Evolutionary conservation across 1,284 basidiomycete species (phyloP).

Genomic region (Abortiporus biennis): DNA sequence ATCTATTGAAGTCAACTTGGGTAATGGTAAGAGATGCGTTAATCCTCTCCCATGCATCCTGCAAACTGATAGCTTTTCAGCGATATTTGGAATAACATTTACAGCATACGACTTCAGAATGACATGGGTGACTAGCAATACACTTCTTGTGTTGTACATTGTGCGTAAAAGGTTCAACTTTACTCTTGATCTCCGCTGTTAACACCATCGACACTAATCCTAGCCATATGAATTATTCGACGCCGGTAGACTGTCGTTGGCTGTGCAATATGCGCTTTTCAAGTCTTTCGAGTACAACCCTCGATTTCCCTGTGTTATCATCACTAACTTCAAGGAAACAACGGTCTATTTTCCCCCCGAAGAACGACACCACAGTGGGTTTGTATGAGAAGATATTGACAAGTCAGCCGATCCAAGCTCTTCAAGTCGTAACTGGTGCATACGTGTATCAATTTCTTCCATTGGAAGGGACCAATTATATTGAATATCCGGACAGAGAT

Average conservation of each 20-base stretch:
- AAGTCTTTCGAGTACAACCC: not conserved
- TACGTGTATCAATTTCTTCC: not conserved
- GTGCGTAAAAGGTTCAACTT: not conserved
- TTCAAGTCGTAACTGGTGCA: slow-evolving; percentile 2
- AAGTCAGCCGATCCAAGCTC: slow-evolving; percentile 1
- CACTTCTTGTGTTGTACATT: not conserved
- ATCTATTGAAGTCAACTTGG: slow-evolving; percentile 1
- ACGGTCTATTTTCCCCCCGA: slow-evolving; percentile 1
- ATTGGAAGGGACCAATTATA: not conserved
- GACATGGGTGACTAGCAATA: not conserved
- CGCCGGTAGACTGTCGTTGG: not conserved
- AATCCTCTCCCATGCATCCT: no score
- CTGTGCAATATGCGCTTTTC: no score
- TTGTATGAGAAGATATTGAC: not conserved
- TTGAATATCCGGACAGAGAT: not conserved
- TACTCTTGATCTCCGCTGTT: no score
- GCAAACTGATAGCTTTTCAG: no score
- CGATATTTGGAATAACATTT: not conserved
- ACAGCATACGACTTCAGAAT: not conserved
- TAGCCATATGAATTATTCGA: no score
- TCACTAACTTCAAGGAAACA: slow-evolving; percentile 5
- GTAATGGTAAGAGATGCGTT: not conserved
- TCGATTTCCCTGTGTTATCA: slow-evolving; percentile 1
- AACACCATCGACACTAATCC: no score
- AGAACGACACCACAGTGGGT: not conserved